Evolutionary conservation across 495 filamentous ascomycete species (phyloP).

Genomic region (Hypoxylon intermedium): DNA sequence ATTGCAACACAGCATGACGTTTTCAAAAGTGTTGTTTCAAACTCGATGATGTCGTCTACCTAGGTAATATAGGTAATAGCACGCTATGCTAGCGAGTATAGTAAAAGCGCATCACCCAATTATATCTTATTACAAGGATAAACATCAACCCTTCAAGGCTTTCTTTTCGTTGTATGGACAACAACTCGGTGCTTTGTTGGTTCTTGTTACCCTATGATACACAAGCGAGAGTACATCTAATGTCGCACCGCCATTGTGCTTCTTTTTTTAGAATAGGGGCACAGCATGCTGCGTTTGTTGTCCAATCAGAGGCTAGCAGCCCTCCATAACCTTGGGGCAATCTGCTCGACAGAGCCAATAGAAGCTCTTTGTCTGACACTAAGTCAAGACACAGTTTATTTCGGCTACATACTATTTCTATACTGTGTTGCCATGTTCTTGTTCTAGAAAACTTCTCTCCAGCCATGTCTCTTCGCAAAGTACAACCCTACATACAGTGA

Average conservation of each 20-base stretch:
- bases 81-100: too few relatives aligned
- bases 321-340: too few relatives aligned
- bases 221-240: constrained; percentile 6
- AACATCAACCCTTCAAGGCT: too few relatives aligned
- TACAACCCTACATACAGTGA: not conserved
- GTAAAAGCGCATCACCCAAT: too few relatives aligned
- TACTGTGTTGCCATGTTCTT: not conserved
- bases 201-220: not conserved
- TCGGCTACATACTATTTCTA: not conserved
- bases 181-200: too few relatives aligned
- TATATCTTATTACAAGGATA: too few relatives aligned
- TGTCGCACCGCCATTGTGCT: not conserved
- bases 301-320: too few relatives aligned
- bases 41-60: constrained; percentile 10
- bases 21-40: constrained; percentile 17
- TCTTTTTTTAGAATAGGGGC: constrained; percentile 34
- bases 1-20: constrained; percentile 32
- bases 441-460: not conserved
- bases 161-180: too few relatives aligned
- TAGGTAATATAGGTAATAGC: too few relatives aligned
- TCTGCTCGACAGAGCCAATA: constrained; percentile 17
- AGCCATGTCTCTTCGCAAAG: not conserved
- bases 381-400: not conserved
- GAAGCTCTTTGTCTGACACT: not conserved
- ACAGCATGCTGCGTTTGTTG: too few relatives aligned